Evolutionary conservation across 768 basidiomycete genomes (phyloP), one percentile per base, ranked within the genome.

Genomic region (Phylloporus scabripes): DNA sequence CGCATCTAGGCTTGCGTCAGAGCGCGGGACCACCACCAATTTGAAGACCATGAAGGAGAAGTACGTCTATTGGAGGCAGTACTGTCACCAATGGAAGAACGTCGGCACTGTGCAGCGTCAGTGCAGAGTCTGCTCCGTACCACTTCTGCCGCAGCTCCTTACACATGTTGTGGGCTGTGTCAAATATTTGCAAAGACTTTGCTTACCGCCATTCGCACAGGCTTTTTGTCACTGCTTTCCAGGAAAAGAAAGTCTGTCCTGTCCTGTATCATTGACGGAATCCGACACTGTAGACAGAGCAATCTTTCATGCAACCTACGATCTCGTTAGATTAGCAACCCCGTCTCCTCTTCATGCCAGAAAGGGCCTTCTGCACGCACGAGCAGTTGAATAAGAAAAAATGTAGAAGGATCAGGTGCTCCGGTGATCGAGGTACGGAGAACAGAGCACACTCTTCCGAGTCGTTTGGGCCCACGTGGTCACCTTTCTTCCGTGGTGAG

Each of bases 1-100:
- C 53, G 57, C 14, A 52, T 60, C 23, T 20, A 46, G 42, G 53
- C 46, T 45, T 62, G 64, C 18, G 1, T 62, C 54, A 36, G 62
- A 60, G 46, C 62, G 52, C 28, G 64, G 34, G 24, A 62, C 20
- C 62, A 64, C 60, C n/a, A 42, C 60, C 43, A 62, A 50, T 20
- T 62, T 17, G 46, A 66, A 64, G 21, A 48, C 48, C 41, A 48
- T 43, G 21, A 28, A 1, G 26, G 56, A 26, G 15, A 59, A 65
- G 9, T 10, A 52, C 7, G 56, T 60, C 65, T 54, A 41, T 52
- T 45, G 9, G 15, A 41, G 46, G 45, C 34, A 42, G 46, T 47
- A 48, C 31, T 24, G 44, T 53, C 21, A 46, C 46, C 41, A 48
- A 48, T 57, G 33, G 17, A 51, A 44, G 45, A 10, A 15, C 24